Evolutionary conservation across 331 rosid genomes (phyloP).

Genomic region (Arachis monticola): DNA sequence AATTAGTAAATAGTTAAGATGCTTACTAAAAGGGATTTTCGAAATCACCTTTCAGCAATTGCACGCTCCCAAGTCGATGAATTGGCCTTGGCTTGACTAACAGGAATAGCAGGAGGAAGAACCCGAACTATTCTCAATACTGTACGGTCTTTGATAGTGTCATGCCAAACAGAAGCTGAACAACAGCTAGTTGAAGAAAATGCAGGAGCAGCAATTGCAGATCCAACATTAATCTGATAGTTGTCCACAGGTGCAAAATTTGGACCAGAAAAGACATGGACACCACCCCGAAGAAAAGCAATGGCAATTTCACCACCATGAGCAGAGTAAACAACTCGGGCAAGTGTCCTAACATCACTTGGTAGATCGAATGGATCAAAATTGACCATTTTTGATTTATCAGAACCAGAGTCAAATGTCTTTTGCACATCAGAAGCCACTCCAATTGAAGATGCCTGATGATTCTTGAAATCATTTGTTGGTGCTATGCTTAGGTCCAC

Average conservation of each 20-base stretch:
- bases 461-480: slow-evolving; percentile 79
- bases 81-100: slow-evolving; percentile 70
- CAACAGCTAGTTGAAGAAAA: slow-evolving; percentile 98
- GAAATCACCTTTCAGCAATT: slow-evolving; percentile 83
- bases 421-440: slow-evolving; percentile 58
- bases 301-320: slow-evolving; percentile 98
- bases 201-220: slow-evolving; percentile 96
- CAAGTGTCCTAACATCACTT: slow-evolving; percentile 94
- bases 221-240: slow-evolving; percentile 91
- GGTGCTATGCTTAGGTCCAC: slow-evolving; percentile 86
- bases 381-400: slow-evolving; percentile 65
- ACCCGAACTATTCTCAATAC: slow-evolving; percentile 83
- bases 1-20: slow-evolving; percentile 20
- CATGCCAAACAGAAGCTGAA: slow-evolving; percentile 98
- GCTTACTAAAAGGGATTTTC: background rate
- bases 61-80: slow-evolving; percentile 93
- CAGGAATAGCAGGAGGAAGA: slow-evolving; percentile 88
- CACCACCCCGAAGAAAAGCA: slow-evolving; percentile 96
- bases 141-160: slow-evolving; percentile 65
- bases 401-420: slow-evolving; percentile 54
- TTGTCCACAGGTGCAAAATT: slow-evolving; percentile 79
- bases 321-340: slow-evolving; percentile 90
- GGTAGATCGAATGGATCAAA: slow-evolving; percentile 98
- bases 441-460: slow-evolving; percentile 58
- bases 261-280: slow-evolving; percentile 94